A percentile compares a stretch with the other conserved stretches of the same genome.
These are phyloP conservation scores for Leccinum subtestaceum DNA, from an alignment of 768 basidiomycete species.

Conservation along the genomic window DNA sequence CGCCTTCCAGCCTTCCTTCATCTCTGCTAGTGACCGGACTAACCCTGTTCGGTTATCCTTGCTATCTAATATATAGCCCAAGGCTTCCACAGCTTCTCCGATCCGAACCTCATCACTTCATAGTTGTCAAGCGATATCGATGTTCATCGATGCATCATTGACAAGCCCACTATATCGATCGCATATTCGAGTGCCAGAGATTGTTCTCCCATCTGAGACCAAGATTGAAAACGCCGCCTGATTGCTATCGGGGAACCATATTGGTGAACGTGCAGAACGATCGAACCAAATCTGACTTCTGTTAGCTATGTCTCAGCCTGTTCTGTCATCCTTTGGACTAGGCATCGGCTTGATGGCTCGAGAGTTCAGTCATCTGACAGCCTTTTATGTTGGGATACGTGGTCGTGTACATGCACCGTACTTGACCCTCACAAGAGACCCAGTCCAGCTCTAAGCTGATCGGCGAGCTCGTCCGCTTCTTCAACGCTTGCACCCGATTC, in stretches of 20 bases:
- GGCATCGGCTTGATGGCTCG: background rate
- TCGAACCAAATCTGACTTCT: background rate
- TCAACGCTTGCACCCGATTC: conserved; percentile 1
- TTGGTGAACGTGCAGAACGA: background rate
- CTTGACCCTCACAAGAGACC: conserved; percentile 41
- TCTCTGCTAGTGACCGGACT: background rate
- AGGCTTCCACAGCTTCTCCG: background rate
- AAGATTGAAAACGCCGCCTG: background rate
- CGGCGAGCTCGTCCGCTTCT: conserved; percentile 47
- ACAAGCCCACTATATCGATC: background rate
- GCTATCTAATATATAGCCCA: background rate
- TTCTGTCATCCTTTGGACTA: background rate
- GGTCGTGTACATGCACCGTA: background rate
- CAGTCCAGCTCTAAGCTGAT: conserved; percentile 61
- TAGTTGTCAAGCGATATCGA: background rate
- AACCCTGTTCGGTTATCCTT: background rate
- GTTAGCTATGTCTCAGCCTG: background rate
- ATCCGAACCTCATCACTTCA: background rate
- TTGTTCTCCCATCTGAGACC: background rate
- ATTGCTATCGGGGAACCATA: background rate
- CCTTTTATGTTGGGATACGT: background rate
- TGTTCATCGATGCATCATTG: background rate
- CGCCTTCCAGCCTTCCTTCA: background rate
- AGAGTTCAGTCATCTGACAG: background rate
- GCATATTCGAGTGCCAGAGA: background rate